A percentile compares a stretch with the other conserved stretches of the same genome.
These are phyloP conservation scores for Cladophialophora yegresii DNA, from an alignment of 2,329 filamentous ascomycete genomes.

Conservation along the genomic window DNA sequence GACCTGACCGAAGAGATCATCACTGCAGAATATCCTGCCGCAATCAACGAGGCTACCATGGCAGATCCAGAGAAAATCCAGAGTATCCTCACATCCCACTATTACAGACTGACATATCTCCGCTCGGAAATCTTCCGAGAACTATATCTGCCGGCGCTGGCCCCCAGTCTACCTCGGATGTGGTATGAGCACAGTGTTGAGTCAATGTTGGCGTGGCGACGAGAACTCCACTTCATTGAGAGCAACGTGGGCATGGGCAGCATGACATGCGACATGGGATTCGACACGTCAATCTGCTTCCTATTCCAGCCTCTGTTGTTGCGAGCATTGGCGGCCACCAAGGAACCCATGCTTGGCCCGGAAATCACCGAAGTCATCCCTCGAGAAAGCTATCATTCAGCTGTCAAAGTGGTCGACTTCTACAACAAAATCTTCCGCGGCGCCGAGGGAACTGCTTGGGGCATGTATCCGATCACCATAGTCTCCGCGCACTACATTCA, in stretches of 20 bases:
- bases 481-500: constrained; percentile 41
- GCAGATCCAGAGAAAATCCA: constrained; percentile 34
- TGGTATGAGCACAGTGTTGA: constrained; percentile 39
- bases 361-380: constrained; percentile 34
- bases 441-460: constrained; percentile 37
- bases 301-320: constrained; percentile 41
- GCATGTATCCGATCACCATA: constrained; percentile 41
- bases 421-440: constrained; percentile 40
- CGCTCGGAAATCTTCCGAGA: constrained; percentile 43
- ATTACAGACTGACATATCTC: constrained; percentile 44
- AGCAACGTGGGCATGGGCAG: constrained; percentile 37
- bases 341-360: constrained; percentile 29
- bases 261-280: constrained; percentile 41
- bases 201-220: constrained; percentile 35
- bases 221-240: constrained; percentile 34
- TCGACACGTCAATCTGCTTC: constrained; percentile 41
- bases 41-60: constrained; percentile 26
- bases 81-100: constrained; percentile 39
- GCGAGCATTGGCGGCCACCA: constrained; percentile 33
- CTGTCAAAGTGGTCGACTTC: constrained; percentile 38
- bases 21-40: constrained; percentile 42
- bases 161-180: constrained; percentile 34
- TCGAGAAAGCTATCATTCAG: constrained; percentile 39
- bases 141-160: constrained; percentile 38
- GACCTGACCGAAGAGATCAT: constrained; percentile 45